These are phyloP conservation scores for Boletus fagicola DNA, from an alignment of 768 basidiomycete genomes.

Conservation along the genomic window DNA sequence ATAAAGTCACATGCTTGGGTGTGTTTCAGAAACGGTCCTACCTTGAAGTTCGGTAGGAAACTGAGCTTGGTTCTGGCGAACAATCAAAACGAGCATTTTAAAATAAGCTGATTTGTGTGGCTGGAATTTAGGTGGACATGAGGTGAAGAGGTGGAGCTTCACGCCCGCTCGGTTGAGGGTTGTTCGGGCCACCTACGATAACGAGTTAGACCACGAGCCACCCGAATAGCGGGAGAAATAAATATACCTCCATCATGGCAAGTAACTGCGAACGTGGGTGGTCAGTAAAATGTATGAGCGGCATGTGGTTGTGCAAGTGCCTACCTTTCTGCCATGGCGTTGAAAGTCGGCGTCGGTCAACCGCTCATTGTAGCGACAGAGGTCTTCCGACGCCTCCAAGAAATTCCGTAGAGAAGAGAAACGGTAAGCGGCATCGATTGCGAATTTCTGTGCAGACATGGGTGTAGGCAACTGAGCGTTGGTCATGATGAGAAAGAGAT, in stretches of 20 bases:
- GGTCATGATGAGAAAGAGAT: constrained; percentile 18
- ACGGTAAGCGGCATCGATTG: constrained; percentile 29
- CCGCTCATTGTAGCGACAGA: constrained; percentile 20
- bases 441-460: constrained; percentile 25
- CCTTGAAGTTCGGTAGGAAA: constrained; percentile 30
- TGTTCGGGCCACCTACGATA: constrained; percentile 43
- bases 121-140: constrained; percentile 40
- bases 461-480: constrained; percentile 12
- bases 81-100: constrained; percentile 43
- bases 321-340: constrained; percentile 30
- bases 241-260: constrained; percentile 49
- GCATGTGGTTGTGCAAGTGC: neutral
- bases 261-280: constrained; percentile 40
- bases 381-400: constrained; percentile 28
- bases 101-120: constrained; percentile 50
- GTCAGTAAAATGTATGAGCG: constrained; percentile 4
- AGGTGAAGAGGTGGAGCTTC: constrained; percentile 44
- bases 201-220: neutral
- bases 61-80: constrained; percentile 32
- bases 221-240: constrained; percentile 6
- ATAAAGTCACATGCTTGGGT: constrained; percentile 4
- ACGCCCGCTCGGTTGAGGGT: constrained; percentile 45
- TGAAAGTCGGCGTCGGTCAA: constrained; percentile 23
- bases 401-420: constrained; percentile 32
- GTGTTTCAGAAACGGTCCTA: constrained; percentile 3